A percentile compares a stretch with the other conserved stretches of the same genome.
These are phyloP conservation scores for Emmonsiellopsis sp. DNA, from an alignment of 2,329 filamentous ascomycete genomes.

Conservation along the genomic window DNA sequence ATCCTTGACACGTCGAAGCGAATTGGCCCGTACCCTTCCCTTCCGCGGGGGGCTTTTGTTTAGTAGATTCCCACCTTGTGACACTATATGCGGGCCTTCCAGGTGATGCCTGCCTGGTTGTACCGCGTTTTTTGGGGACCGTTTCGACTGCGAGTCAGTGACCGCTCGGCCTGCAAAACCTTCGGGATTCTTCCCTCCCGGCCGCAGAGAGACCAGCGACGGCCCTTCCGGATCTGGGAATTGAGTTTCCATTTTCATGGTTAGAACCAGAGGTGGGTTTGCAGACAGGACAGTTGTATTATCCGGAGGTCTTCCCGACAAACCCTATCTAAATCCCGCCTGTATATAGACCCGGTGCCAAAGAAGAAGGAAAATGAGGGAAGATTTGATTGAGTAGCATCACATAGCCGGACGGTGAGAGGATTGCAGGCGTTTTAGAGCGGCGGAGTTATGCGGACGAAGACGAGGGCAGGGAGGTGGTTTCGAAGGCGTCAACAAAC, in stretches of 20 bases:
- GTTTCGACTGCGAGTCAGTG: background rate
- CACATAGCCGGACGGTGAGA: slow-evolving; percentile 1
- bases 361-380: background rate
- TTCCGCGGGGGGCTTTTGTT: slow-evolving; percentile 21
- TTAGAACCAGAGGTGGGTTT: background rate
- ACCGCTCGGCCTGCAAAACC: background rate
- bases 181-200: background rate
- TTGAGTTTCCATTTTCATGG: background rate
- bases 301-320: background rate
- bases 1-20: slow-evolving; percentile 37
- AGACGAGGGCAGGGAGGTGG: background rate
- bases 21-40: slow-evolving; percentile 25
- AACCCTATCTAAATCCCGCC: background rate
- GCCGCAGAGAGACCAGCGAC: background rate
- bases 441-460: background rate
- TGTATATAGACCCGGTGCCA: background rate
- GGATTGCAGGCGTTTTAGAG: background rate
- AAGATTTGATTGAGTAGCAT: slow-evolving; percentile 1
- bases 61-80: slow-evolving; percentile 22
- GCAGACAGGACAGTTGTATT: background rate
- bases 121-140: slow-evolving; percentile 6
- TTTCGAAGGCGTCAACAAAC: slow-evolving; percentile 2
- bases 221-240: background rate
- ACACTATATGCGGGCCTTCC: slow-evolving; percentile 30
- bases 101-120: slow-evolving; percentile 18